Conservation (phyloP, 495 filamentous ascomycete species). For the Penicillium simplicissimum region DNA sequence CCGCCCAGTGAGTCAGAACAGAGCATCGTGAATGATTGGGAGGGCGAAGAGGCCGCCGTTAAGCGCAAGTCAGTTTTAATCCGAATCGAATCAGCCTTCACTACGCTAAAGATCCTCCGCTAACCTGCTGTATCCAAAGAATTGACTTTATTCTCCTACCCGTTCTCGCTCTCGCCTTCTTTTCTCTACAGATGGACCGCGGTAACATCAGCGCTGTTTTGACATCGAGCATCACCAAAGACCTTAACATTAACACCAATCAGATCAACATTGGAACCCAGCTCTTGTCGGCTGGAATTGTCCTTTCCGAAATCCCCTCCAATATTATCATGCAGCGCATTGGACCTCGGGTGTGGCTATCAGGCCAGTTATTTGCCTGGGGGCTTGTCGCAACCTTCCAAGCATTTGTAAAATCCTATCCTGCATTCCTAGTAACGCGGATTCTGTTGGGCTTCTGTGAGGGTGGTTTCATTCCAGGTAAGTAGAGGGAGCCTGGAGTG, state of each 20-base stretch:
- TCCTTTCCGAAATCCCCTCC: constrained; percentile 58
- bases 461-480: constrained; percentile 60
- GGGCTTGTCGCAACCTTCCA: constrained; percentile 60
- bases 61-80: constrained; percentile 31
- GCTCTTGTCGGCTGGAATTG: constrained; percentile 56
- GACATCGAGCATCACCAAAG: constrained; percentile 52
- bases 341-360: constrained; percentile 56
- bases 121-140: background rate
- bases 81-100: background rate
- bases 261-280: constrained; percentile 60
- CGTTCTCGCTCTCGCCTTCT: constrained; percentile 56
- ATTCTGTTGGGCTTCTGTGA: constrained; percentile 59
- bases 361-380: constrained; percentile 58
- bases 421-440: constrained; percentile 52
- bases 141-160: constrained; percentile 53
- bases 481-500: background rate
- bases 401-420: constrained; percentile 54
- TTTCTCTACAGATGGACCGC: constrained; percentile 57
- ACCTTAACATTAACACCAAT: constrained; percentile 55
- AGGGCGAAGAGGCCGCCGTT: constrained; percentile 29
- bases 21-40: constrained; percentile 38
- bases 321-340: constrained; percentile 57
- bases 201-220: constrained; percentile 52
- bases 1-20: constrained; percentile 20
- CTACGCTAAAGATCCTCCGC: background rate